These are phyloP conservation scores for Solanum etuberosum DNA, from an alignment of 257 asterid species.

Conservation along the genomic window DNA sequence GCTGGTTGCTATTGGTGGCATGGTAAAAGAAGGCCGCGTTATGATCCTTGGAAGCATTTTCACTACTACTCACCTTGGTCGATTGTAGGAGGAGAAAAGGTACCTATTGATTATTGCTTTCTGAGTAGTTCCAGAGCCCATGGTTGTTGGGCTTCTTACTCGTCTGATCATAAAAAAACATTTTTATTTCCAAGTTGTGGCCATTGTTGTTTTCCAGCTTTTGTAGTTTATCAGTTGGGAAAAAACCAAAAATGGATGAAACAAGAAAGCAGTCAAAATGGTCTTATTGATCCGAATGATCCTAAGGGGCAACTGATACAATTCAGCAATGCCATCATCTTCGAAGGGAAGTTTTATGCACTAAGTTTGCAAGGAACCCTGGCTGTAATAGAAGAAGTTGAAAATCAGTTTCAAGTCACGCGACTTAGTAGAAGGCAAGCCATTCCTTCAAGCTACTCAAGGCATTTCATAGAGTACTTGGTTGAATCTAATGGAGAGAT, in stretches of 20 bases:
- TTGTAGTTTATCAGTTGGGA: neutral
- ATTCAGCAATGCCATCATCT: slow-evolving; percentile 20
- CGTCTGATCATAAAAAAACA: neutral
- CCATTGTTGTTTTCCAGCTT: slow-evolving; percentile 8
- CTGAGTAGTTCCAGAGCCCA: neutral
- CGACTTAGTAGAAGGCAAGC: slow-evolving; percentile 5
- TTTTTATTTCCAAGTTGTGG: neutral
- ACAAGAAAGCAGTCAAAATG: slow-evolving; percentile 6
- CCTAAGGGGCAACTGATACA: neutral
- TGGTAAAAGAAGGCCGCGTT: neutral
- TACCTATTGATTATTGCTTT: neutral
- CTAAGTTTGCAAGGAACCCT: slow-evolving; percentile 25
- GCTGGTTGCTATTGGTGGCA: neutral
- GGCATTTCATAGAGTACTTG: slow-evolving; percentile 15
- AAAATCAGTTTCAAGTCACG: slow-evolving; percentile 9
- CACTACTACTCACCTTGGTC: neutral
- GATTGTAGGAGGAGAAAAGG: neutral
- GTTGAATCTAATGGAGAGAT: slow-evolving; percentile 22
- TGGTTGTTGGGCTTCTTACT: neutral
- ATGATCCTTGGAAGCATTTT: neutral
- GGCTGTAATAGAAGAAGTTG: slow-evolving; percentile 13
- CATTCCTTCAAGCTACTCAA: slow-evolving; percentile 11
- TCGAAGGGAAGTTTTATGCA: slow-evolving; percentile 20
- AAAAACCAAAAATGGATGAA: neutral
- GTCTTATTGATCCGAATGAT: slow-evolving; percentile 11